phyloP scores from a whole-genome alignment of 1,139 yeast species.

The Yamadazyma oceani region DNA sequence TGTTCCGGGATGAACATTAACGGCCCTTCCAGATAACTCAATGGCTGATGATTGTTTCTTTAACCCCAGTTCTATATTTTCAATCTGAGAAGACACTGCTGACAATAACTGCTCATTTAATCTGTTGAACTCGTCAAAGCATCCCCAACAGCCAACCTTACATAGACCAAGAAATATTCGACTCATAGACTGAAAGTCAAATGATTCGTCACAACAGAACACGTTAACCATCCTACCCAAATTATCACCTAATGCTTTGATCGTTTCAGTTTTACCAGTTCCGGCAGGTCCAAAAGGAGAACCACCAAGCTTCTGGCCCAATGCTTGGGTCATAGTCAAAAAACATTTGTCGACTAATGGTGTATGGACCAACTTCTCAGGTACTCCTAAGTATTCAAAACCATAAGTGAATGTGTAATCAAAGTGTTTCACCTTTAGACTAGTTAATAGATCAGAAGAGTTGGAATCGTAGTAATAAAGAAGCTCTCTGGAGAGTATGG shows the following conservation, averaged over 20 bases:
- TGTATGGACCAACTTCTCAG: slow-evolving; percentile 75
- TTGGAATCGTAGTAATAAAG: slow-evolving; percentile 40
- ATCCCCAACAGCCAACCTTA: slow-evolving; percentile 90
- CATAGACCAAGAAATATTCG: slow-evolving; percentile 81
- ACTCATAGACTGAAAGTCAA: slow-evolving; percentile 79
- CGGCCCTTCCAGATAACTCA: slow-evolving; percentile 49
- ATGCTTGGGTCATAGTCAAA: slow-evolving; percentile 71
- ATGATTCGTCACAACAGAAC: slow-evolving; percentile 88
- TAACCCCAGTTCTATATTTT: slow-evolving; percentile 62
- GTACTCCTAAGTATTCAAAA: slow-evolving; percentile 78
- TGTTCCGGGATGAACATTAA: slow-evolving; percentile 50
- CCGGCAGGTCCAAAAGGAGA: slow-evolving; percentile 98
- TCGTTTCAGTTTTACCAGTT: slow-evolving; percentile 92
- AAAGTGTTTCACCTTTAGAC: slow-evolving; percentile 55
- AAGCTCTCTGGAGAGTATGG: slow-evolving; percentile 39
- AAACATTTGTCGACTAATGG: slow-evolving; percentile 69
- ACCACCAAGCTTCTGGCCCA: slow-evolving; percentile 78
- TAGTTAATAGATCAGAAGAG: slow-evolving; percentile 23
- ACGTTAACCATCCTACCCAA: slow-evolving; percentile 83
- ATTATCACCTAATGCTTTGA: slow-evolving; percentile 79
- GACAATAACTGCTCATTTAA: slow-evolving; percentile 70
- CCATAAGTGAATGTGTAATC: slow-evolving; percentile 61
- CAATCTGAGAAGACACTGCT: slow-evolving; percentile 84
- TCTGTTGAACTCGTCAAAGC: slow-evolving; percentile 94
- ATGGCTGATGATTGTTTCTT: slow-evolving; percentile 23